A percentile compares a stretch with the other conserved stretches of the same genome.
Conservation (phyloP, 371 early-diverging fungal species). For the Lichtheimia ramosa region DNA sequence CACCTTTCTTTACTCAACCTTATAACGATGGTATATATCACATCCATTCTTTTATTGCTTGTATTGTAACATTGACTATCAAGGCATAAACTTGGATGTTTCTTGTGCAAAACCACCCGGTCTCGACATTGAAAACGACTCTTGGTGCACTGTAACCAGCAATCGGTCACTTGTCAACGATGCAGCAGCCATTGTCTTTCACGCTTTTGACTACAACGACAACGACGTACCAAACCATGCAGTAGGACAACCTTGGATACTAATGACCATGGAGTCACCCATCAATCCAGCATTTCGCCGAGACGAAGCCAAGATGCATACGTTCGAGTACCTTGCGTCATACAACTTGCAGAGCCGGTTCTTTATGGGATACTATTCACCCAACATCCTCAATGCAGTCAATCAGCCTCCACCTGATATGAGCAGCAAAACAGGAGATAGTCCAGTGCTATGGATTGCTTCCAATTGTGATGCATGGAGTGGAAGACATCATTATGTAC, state of each 20-base stretch:
- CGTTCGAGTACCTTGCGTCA: slow-evolving; percentile 37
- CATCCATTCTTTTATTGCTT: too few species aligned
- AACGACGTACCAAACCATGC: background rate
- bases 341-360: slow-evolving; percentile 36
- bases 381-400: slow-evolving; percentile 25
- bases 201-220: slow-evolving; percentile 30
- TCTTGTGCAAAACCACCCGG: slow-evolving; percentile 4
- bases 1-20: slow-evolving; percentile 22
- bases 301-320: slow-evolving; percentile 17
- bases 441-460: slow-evolving; percentile 42
- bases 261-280: slow-evolving; percentile 37
- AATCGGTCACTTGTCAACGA: slow-evolving; percentile 13
- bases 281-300: slow-evolving; percentile 24
- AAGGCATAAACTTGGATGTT: slow-evolving; percentile 10
- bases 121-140: background rate
- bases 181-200: slow-evolving; percentile 33
- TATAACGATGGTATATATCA: slow-evolving; percentile 15
- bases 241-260: slow-evolving; percentile 29
- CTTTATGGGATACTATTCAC: slow-evolving; percentile 32
- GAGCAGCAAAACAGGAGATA: slow-evolving; percentile 19
- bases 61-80: too few species aligned
- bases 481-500: slow-evolving; percentile 36
- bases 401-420: slow-evolving; percentile 28
- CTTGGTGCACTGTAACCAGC: slow-evolving; percentile 37
- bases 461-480: slow-evolving; percentile 36